Conservation (phyloP, 768 basidiomycete genomes). For the Phanerochaete sordida region DNA sequence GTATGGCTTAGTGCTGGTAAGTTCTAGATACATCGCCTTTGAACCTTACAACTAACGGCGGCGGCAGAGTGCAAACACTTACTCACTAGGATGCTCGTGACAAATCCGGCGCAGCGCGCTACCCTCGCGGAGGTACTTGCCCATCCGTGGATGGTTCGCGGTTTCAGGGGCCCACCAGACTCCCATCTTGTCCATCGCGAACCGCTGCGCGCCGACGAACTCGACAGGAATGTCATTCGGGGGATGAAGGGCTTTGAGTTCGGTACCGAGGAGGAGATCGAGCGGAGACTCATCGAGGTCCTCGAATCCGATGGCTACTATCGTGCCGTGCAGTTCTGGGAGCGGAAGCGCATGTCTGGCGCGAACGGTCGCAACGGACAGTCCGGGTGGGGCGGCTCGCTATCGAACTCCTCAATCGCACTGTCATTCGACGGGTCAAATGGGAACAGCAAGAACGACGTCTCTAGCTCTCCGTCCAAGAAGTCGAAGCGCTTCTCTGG, state of each 20-base stretch:
- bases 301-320: conserved; percentile 77
- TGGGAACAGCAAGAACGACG: conserved; percentile 33
- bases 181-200: conserved; percentile 86
- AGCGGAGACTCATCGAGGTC: conserved; percentile 64
- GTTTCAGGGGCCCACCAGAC: conserved; percentile 76
- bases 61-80: conserved; percentile 88
- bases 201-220: conserved; percentile 83
- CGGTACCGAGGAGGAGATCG: conserved; percentile 84
- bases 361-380: conserved; percentile 35
- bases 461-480: conserved; percentile 33
- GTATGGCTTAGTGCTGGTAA: conserved; percentile 92
- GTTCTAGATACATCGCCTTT: conserved; percentile 17
- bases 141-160: conserved; percentile 93
- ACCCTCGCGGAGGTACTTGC: conserved; percentile 78
- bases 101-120: conserved; percentile 83
- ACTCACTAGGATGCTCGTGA: conserved; percentile 93
- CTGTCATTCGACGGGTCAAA: conserved; percentile 49
- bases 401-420: conserved; percentile 69
- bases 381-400: conserved; percentile 49
- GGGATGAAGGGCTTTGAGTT: conserved; percentile 98
- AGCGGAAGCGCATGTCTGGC: conserved; percentile 47
- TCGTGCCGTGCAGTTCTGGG: conserved; percentile 74
- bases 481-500: conserved; percentile 88
- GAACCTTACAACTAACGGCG: not conserved
- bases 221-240: conserved; percentile 81